Evolutionary conservation across 179 eudicot species (phyloP).

Genomic region (Spergularia azorica): DNA sequence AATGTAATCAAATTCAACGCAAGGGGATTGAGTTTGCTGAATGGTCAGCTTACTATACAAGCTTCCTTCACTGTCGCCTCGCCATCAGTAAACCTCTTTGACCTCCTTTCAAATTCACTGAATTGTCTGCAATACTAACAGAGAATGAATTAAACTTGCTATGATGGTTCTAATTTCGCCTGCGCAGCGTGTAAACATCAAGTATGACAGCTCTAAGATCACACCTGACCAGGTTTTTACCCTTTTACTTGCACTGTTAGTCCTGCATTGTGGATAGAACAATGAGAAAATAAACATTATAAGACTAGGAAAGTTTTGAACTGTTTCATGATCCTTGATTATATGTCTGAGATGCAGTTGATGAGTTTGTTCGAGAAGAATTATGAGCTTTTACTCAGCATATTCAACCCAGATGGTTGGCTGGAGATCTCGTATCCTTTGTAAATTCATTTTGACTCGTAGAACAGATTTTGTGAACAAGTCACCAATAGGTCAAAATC

Average conservation of each 20-base stretch:
- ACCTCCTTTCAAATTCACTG: background rate
- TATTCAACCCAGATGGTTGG: conserved; percentile 97
- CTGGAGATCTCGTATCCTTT: conserved; percentile 90
- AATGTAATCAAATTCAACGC: conserved; percentile 79
- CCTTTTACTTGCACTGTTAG: too few relatives aligned
- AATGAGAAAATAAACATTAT: background rate
- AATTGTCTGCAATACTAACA: background rate
- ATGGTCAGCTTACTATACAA: conserved; percentile 73
- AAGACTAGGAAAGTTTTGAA: background rate
- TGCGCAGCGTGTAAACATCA: conserved; percentile 75
- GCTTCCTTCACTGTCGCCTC: conserved; percentile 69
- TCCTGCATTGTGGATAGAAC: background rate
- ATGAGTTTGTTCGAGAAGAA: conserved; percentile 82
- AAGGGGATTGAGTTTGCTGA: conserved; percentile 69
- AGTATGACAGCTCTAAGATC: conserved; percentile 57
- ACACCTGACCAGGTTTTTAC: conserved; percentile 67
- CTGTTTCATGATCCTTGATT: background rate
- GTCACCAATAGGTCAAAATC: too few relatives aligned
- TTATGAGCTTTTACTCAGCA: conserved; percentile 67
- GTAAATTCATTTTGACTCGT: background rate
- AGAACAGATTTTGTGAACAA: too few relatives aligned
- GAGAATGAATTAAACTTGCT: background rate
- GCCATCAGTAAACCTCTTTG: conserved; percentile 50
- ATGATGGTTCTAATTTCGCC: background rate
- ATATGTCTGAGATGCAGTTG: conserved; percentile 36